These are phyloP conservation scores for Lachnellula cervina DNA, from an alignment of 2,329 filamentous ascomycete genomes.

Conservation along the genomic window DNA sequence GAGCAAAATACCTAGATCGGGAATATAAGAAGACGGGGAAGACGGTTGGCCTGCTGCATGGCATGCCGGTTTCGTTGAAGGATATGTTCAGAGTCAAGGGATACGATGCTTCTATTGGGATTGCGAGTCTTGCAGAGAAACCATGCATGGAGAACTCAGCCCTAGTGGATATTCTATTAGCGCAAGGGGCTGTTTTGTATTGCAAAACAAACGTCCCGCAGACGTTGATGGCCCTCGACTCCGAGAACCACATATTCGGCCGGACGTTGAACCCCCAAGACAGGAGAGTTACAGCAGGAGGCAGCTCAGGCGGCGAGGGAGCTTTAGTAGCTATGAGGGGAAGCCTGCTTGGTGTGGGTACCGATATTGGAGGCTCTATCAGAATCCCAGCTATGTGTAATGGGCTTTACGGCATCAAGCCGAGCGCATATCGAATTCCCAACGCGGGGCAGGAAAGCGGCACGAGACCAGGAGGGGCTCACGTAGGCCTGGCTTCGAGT, in stretches of 20 bases:
- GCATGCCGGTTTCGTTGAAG: slow-evolving; percentile 53
- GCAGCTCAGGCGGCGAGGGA: slow-evolving; percentile 60
- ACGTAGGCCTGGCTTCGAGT: slow-evolving; percentile 42
- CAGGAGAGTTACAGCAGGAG: slow-evolving; percentile 53
- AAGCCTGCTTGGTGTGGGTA: slow-evolving; percentile 52
- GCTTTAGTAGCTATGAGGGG: slow-evolving; percentile 55
- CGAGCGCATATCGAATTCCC: slow-evolving; percentile 36
- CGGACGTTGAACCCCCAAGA: slow-evolving; percentile 60
- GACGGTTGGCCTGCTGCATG: slow-evolving; percentile 56
- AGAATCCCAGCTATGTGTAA: slow-evolving; percentile 43
- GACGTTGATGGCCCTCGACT: slow-evolving; percentile 50
- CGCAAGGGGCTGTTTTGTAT: slow-evolving; percentile 61
- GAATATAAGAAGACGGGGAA: slow-evolving; percentile 36
- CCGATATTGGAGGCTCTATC: slow-evolving; percentile 52
- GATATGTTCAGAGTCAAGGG: slow-evolving; percentile 55
- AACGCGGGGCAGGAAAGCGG: slow-evolving; percentile 41
- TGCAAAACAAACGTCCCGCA: slow-evolving; percentile 67
- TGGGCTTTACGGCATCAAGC: slow-evolving; percentile 48
- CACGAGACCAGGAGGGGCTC: slow-evolving; percentile 48
- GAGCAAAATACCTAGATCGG: slow-evolving; percentile 42
- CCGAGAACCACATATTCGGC: slow-evolving; percentile 57
- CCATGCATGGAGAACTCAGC: slow-evolving; percentile 50
- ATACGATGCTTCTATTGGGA: slow-evolving; percentile 49
- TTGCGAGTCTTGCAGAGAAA: slow-evolving; percentile 49
- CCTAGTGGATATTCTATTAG: slow-evolving; percentile 52